Conservation (phyloP, 1,284 basidiomycete genomes). For the Tilletia caries region DNA sequence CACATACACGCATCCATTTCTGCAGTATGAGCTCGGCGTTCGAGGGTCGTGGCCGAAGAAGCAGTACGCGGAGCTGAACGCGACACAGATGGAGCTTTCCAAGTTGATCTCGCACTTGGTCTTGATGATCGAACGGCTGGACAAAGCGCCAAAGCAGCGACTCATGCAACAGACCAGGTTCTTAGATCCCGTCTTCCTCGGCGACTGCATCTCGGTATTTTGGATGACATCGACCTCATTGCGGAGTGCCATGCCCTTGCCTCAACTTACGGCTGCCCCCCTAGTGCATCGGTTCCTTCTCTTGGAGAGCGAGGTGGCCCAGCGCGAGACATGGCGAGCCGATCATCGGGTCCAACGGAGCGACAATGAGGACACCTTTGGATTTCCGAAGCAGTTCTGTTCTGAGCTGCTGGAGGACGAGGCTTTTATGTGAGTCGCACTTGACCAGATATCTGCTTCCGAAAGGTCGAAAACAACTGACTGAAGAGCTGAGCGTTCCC, state of each 20-base stretch:
- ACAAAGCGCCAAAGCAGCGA: neutral
- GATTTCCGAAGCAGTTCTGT: constrained; percentile 5
- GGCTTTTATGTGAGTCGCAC: constrained; percentile 62
- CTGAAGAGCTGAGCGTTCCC: neutral
- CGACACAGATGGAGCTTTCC: constrained; percentile 39
- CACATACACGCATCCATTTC: no score
- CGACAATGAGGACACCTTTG: constrained; percentile 26
- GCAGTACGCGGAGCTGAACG: constrained; percentile 35
- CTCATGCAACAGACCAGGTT: constrained; percentile 72
- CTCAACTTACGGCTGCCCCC: constrained; percentile 80
- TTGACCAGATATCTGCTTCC: neutral
- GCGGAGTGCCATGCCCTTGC: constrained; percentile 71
- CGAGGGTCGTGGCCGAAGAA: constrained; percentile 48
- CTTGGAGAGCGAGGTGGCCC: constrained; percentile 52
- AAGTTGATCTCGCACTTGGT: constrained; percentile 61
- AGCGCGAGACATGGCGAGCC: neutral
- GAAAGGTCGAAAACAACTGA: no score
- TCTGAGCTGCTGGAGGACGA: constrained; percentile 60
- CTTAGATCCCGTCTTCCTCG: constrained; percentile 74
- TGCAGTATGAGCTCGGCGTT: constrained; percentile 53
- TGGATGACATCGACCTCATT: constrained; percentile 60
- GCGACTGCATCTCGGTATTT: constrained; percentile 61
- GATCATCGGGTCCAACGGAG: constrained; percentile 19
- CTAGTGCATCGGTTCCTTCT: constrained; percentile 67
- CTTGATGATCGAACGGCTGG: constrained; percentile 25